Evolutionary conservation across 1,284 basidiomycete genomes (phyloP), one percentile per base, ranked within the genome.

Genomic region (Schizophyllum commune): DNA sequence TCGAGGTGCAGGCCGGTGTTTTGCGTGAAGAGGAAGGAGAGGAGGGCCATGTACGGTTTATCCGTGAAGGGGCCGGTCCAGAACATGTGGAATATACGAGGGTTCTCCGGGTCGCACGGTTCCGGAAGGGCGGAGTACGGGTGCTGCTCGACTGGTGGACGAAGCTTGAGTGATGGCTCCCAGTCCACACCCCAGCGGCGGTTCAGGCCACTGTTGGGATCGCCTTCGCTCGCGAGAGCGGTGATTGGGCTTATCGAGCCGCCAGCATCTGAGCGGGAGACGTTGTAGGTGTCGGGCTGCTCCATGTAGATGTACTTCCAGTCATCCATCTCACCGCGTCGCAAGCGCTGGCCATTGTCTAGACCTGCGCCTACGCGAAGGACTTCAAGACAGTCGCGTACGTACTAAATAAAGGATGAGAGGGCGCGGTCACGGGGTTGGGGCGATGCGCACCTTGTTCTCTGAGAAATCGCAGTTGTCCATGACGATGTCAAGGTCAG

Each of bases 401-500:
- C 89, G 71, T 87, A 91, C 83, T 90, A 68, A 7, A 22, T 39
- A 9, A 58, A 52, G 9, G 39, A 47, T 47, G 13, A 47, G 39
- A 11, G 17, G 39, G 9, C 39, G 39, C 39, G 39, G 17, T 47
- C 39, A 47, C 39, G 39, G 13, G 17, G 57, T 61, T 56, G 52
- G 39, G 21, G 17, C 17, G 52, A 63, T 77, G 20, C 53, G 65
- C 67, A 92, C 93, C 81, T 94, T 92, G 69, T 85, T 81, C 60
- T 83, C 79, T 17, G 84, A 83, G 70, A 94, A 95, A 74, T 96
- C 92, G 71, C 95, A 98, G 66, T 94, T 83, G 51, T 94, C 87
- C 85, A 94, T 87, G 1, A 96, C 78, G 22, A 89, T 76, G 72
- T 98, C 95, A 65, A 98, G 73, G 73, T 98, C 95, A 11, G 92